A percentile compares a stretch with the other conserved stretches of the same genome.
phyloP scores from a whole-genome alignment of 2,329 filamentous ascomycete genomes.

The Colletotrichum sp. region DNA sequence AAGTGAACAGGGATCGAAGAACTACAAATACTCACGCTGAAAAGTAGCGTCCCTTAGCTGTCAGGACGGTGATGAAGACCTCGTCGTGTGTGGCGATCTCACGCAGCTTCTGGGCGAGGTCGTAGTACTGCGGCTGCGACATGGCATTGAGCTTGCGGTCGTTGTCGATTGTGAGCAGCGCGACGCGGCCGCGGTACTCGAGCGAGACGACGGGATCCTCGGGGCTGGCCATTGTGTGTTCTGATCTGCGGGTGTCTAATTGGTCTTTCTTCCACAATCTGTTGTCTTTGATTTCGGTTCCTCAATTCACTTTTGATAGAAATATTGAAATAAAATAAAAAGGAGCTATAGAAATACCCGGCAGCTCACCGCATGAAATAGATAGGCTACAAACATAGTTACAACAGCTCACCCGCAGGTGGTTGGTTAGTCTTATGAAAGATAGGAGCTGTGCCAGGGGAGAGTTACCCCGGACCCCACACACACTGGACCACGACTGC shows the following conservation, averaged over 20 bases:
- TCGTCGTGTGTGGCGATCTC: constrained; percentile 82
- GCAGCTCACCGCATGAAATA: neutral
- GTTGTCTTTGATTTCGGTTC: neutral
- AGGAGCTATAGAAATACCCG: neutral
- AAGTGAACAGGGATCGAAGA: neutral
- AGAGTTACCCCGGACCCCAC: constrained; percentile 19
- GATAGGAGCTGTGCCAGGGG: neutral
- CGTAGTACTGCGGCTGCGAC: constrained; percentile 74
- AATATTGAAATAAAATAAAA: neutral
- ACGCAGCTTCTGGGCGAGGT: constrained; percentile 73
- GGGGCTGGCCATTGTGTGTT: constrained; percentile 3
- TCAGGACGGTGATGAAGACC: constrained; percentile 83
- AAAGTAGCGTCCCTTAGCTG: constrained; percentile 83
- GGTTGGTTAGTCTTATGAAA: neutral
- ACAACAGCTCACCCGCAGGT: neutral
- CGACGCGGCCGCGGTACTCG: constrained; percentile 47
- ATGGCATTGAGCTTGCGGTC: constrained; percentile 89
- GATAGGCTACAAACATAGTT: neutral
- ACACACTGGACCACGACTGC: constrained; percentile 1
- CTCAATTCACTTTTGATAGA: neutral
- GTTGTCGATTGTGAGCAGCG: constrained; percentile 86
- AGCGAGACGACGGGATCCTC: constrained; percentile 35
- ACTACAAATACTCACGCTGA: constrained; percentile 71
- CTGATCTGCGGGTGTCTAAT: neutral
- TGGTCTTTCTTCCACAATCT: neutral